phyloP scores from a whole-genome alignment of 2,329 filamentous ascomycete species.

The Penicillium sp. region DNA sequence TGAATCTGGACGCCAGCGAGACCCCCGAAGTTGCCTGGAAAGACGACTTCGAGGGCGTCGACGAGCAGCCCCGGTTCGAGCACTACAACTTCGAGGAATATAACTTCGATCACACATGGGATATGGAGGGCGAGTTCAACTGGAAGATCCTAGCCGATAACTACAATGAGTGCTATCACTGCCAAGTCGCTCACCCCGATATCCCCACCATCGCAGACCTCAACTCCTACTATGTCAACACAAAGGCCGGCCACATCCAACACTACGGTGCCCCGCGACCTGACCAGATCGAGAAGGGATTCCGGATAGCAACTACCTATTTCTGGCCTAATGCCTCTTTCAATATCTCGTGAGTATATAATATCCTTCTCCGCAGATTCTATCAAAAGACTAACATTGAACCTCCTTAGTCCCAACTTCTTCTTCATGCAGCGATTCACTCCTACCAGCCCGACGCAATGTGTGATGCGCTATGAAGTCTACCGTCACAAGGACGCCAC shows the following conservation, averaged over 20 bases:
- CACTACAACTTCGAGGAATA: conserved; percentile 57
- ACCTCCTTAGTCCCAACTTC: conserved; percentile 52
- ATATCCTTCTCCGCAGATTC: no score
- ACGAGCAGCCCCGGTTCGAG: conserved; percentile 50
- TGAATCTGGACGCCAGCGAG: conserved; percentile 54
- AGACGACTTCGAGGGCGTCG: conserved; percentile 54
- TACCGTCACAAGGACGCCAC: conserved; percentile 62
- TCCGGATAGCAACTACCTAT: conserved; percentile 29
- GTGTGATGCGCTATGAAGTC: conserved; percentile 63
- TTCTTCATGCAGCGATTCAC: conserved; percentile 67
- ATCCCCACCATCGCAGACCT: conserved; percentile 53
- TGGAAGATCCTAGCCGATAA: conserved; percentile 65
- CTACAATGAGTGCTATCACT: conserved; percentile 55
- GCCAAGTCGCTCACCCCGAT: conserved; percentile 27
- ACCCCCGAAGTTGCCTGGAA: conserved; percentile 54
- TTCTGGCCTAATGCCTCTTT: conserved; percentile 41
- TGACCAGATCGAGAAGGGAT: conserved; percentile 25
- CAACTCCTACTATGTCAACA: conserved; percentile 55
- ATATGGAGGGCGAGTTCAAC: conserved; percentile 59
- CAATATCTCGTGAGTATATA: conserved; percentile 33
- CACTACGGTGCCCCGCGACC: conserved; percentile 43
- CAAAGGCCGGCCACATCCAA: conserved; percentile 51
- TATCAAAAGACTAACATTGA: not conserved
- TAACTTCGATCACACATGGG: conserved; percentile 59
- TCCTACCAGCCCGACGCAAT: conserved; percentile 53